Evolutionary conservation across 768 basidiomycete genomes (phyloP).

Genomic region (Cantharellus anzutake): DNA sequence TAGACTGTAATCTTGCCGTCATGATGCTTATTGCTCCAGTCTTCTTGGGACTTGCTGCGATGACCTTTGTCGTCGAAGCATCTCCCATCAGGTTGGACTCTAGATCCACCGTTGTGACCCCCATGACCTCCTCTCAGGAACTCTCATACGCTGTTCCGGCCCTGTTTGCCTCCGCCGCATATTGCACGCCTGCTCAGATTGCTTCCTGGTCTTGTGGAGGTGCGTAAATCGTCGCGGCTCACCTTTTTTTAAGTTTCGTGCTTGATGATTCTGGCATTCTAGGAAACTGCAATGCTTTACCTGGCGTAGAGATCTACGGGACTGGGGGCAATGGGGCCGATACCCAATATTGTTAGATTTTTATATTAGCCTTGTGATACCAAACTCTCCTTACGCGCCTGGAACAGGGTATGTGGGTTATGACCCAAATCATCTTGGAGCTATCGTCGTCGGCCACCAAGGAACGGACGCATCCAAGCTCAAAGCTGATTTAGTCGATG

Average conservation of each 20-base stretch:
- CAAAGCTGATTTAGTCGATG: slow-evolving; percentile 28
- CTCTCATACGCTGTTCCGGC: neutral
- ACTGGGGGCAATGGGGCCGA: neutral
- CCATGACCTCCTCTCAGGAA: neutral
- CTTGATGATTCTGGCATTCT: neutral
- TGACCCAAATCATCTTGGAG: neutral
- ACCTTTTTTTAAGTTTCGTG: neutral
- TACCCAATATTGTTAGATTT: neutral
- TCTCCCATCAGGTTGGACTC: too few relatives aligned
- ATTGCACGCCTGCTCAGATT: neutral
- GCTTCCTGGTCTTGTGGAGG: neutral
- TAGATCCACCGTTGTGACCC: too few relatives aligned
- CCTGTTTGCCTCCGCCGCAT: neutral
- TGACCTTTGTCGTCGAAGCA: too few relatives aligned
- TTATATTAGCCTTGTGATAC: too few relatives aligned
- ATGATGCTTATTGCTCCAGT: too few relatives aligned
- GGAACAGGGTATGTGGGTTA: neutral
- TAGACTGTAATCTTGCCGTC: too few relatives aligned
- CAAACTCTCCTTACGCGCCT: neutral
- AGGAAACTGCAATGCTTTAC: neutral
- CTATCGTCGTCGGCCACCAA: neutral
- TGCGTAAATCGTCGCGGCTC: neutral
- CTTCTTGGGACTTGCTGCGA: too few relatives aligned
- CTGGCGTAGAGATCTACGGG: neutral
- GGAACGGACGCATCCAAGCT: neutral